Evolutionary conservation across 2,329 filamentous ascomycete genomes (phyloP).

Genomic region (Trichoderma polysporum): DNA sequence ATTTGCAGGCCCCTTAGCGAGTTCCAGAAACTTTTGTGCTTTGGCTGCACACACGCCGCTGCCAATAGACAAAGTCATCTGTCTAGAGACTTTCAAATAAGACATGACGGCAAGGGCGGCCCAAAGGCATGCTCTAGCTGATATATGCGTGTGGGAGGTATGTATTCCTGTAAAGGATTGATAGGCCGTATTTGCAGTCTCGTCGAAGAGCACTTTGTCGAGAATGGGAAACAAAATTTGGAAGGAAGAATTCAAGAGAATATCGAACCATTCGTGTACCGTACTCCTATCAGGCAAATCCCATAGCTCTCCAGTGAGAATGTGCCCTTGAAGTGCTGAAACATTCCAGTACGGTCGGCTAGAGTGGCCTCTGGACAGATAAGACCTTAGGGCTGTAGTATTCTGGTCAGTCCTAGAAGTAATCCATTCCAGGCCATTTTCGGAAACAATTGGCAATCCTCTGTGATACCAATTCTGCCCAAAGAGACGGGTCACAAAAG

Average conservation of each 20-base stretch:
- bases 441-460: background rate
- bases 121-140: background rate
- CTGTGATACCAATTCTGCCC: slow-evolving; percentile 1
- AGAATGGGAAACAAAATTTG: background rate
- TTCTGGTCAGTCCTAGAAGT: background rate
- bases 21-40: background rate
- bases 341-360: background rate
- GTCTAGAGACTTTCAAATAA: background rate
- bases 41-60: background rate
- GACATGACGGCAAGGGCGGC: background rate
- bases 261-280: background rate
- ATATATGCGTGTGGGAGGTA: background rate
- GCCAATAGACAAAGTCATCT: too few relatives aligned
- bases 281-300: background rate
- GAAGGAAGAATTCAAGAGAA: background rate
- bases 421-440: background rate
- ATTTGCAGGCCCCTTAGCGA: background rate
- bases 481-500: background rate
- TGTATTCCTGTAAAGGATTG: background rate
- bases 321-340: background rate
- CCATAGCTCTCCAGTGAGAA: background rate
- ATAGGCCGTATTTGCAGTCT: background rate
- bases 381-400: background rate
- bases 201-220: background rate
- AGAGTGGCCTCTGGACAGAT: background rate